Evolutionary conservation across 73 alveolate species (phyloP).

Genomic region (Tetrahymena malaccensis): DNA sequence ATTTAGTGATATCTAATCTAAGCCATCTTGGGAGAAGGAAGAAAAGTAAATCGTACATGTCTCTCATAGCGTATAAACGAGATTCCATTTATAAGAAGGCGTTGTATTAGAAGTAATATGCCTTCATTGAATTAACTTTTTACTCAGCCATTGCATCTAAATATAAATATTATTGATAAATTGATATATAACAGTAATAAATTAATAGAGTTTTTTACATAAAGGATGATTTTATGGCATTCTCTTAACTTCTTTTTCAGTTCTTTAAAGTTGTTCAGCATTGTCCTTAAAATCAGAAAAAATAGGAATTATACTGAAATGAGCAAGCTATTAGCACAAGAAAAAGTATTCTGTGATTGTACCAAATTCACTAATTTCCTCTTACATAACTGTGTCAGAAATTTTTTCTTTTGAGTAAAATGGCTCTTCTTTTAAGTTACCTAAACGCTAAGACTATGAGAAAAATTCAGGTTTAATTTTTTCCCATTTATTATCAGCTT

Average conservation of each 20-base stretch:
- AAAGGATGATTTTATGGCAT: slow-evolving; percentile 29
- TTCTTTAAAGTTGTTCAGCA: slow-evolving; percentile 27
- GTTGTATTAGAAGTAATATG: background rate
- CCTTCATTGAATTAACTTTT: background rate
- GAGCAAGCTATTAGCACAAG: slow-evolving; percentile 43
- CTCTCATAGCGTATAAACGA: background rate
- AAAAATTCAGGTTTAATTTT: background rate
- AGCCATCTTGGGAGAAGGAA: background rate
- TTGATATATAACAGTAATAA: slow-evolving; percentile 12
- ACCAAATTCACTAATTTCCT: slow-evolving; percentile 44
- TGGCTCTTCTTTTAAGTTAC: background rate
- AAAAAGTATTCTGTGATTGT: slow-evolving; percentile 63
- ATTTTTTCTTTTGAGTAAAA: background rate
- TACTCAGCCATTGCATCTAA: background rate
- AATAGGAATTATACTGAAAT: slow-evolving; percentile 53
- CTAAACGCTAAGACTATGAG: background rate
- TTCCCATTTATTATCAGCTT: background rate
- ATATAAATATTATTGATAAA: slow-evolving; percentile 24
- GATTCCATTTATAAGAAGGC: background rate
- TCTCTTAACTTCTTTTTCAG: slow-evolving; percentile 30
- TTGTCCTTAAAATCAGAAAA: slow-evolving; percentile 38
- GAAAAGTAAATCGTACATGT: background rate
- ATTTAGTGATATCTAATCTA: background rate
- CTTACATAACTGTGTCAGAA: background rate
- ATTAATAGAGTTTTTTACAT: background rate